A percentile compares a stretch with the other conserved stretches of the same genome.
Evolutionary conservation across 495 filamentous ascomycete species (phyloP).

Genomic region (Acidiella bohemica): DNA sequence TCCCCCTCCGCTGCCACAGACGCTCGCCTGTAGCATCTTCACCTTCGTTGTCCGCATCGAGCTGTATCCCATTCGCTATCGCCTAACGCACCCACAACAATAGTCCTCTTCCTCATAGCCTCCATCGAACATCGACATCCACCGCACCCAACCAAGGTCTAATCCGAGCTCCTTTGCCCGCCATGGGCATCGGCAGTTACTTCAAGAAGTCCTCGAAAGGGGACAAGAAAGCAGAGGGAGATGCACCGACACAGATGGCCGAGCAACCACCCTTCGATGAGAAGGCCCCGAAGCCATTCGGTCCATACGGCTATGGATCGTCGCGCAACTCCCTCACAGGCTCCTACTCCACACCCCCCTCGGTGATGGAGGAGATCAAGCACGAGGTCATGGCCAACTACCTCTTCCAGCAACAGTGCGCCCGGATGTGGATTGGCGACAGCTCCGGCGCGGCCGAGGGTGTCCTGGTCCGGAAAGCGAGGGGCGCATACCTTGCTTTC

Average conservation of each 20-base stretch:
- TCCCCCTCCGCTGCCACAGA: too few species aligned
- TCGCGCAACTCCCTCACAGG: conserved; percentile 1
- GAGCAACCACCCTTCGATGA: conserved; percentile 2
- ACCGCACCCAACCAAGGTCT: not conserved
- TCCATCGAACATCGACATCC: not conserved
- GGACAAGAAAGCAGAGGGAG: not conserved
- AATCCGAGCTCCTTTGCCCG: not conserved
- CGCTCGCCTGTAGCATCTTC: too few species aligned
- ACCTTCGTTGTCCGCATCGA: not conserved
- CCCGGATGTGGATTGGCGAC: conserved; percentile 56
- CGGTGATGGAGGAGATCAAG: conserved; percentile 50
- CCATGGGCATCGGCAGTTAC: conserved; percentile 11
- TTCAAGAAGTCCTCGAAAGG: conserved; percentile 10
- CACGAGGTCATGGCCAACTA: conserved; percentile 77
- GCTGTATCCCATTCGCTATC: not conserved
- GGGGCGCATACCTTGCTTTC: conserved; percentile 54
- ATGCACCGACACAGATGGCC: not conserved
- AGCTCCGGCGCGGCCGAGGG: conserved; percentile 53
- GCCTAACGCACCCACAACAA: too few species aligned
- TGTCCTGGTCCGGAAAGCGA: conserved; percentile 53
- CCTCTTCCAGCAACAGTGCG: conserved; percentile 63
- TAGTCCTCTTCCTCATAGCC: not conserved
- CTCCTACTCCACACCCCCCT: not conserved
- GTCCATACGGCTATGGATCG: not conserved
- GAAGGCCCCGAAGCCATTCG: conserved; percentile 3